These are phyloP conservation scores for Puccinia coronata DNA, from an alignment of 1,284 basidiomycete species.

Conservation along the genomic window DNA sequence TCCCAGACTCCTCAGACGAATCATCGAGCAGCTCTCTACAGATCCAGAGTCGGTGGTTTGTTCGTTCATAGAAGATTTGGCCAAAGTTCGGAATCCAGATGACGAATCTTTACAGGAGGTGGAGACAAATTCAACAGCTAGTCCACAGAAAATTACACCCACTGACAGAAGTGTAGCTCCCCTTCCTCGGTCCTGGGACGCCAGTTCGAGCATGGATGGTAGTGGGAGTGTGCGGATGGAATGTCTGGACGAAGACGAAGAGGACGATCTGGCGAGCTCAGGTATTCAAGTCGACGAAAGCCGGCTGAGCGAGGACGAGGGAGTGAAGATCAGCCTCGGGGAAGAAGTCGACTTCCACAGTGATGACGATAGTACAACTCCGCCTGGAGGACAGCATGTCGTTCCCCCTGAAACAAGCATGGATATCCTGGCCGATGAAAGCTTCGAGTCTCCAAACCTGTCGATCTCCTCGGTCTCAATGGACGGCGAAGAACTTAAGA, in stretches of 20 bases:
- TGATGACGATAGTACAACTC: conserved; percentile 5
- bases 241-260: conserved; percentile 33
- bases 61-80: conserved; percentile 28
- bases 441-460: conserved; percentile 17
- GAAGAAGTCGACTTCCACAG: conserved; percentile 16
- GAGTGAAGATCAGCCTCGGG: conserved; percentile 26
- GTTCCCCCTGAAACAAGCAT: neutral
- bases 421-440: conserved; percentile 11
- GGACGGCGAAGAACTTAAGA: conserved; percentile 10
- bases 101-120: neutral
- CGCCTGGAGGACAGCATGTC: neutral
- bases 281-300: conserved; percentile 42
- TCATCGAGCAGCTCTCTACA: conserved; percentile 13
- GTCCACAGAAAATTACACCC: neutral
- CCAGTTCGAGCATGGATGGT: neutral
- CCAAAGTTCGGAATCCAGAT: conserved; percentile 9
- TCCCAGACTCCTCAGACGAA: neutral
- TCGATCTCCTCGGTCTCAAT: conserved; percentile 18
- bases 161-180: neutral
- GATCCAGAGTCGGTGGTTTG: conserved; percentile 34
- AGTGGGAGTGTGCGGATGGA: conserved; percentile 1
- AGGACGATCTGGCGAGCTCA: conserved; percentile 42
- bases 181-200: neutral
- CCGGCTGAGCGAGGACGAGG: conserved; percentile 42
- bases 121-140: neutral